phyloP scores from a whole-genome alignment of 2,329 filamentous ascomycete species.

The Neonectria magnoliae region DNA sequence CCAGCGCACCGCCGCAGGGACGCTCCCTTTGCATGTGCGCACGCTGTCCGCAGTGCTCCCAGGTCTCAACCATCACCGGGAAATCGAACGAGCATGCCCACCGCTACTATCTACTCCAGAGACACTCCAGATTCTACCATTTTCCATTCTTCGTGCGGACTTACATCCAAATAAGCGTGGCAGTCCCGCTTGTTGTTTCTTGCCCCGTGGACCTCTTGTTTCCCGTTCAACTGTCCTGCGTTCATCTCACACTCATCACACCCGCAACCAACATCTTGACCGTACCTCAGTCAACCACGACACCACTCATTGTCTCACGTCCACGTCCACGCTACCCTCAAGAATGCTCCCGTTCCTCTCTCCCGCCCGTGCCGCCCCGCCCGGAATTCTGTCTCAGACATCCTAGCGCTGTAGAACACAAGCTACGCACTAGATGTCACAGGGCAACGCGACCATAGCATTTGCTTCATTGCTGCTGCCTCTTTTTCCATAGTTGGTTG shows the following conservation, averaged over 20 bases:
- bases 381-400: neutral
- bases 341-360: neutral
- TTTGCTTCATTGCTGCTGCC: neutral
- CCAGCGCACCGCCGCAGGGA: constrained; percentile 27
- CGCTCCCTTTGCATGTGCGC: constrained; percentile 21
- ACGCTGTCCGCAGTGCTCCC: neutral
- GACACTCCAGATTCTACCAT: neutral
- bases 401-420: neutral
- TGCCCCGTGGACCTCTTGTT: neutral
- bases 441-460: neutral
- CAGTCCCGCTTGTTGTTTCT: neutral
- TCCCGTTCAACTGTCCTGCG: neutral
- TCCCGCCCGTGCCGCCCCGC: neutral
- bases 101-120: no score
- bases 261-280: neutral
- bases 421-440: neutral
- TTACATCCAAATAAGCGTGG: no score
- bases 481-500: no score
- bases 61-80: neutral
- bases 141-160: neutral
- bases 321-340: neutral
- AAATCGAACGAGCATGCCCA: neutral
- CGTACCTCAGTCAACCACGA: neutral
- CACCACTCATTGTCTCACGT: neutral
- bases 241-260: neutral